Evolutionary conservation across 2,329 filamentous ascomycete species (phyloP).

Genomic region (Tolypocladium ovalisporum): DNA sequence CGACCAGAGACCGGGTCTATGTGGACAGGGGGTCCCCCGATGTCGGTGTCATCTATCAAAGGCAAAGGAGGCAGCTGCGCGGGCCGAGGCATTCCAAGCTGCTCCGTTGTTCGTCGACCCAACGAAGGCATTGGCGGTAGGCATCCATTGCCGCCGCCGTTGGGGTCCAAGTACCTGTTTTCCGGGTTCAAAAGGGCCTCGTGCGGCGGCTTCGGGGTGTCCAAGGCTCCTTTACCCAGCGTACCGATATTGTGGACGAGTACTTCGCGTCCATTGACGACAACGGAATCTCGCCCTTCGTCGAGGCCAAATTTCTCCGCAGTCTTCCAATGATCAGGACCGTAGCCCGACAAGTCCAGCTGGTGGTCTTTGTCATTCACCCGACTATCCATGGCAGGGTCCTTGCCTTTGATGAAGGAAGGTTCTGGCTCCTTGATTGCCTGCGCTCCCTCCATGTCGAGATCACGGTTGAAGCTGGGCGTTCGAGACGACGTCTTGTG

Average conservation of each 20-base stretch:
- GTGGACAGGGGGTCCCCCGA: constrained; percentile 59
- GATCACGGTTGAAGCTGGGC: constrained; percentile 63
- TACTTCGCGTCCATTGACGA: constrained; percentile 60
- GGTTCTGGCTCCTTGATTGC: constrained; percentile 20
- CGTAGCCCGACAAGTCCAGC: constrained; percentile 69
- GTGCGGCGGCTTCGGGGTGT: constrained; percentile 25
- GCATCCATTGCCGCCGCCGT: constrained; percentile 29
- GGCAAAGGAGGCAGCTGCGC: constrained; percentile 64
- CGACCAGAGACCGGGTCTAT: constrained; percentile 40
- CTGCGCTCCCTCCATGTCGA: constrained; percentile 34
- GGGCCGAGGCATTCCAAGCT: constrained; percentile 55
- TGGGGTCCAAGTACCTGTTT: constrained; percentile 19
- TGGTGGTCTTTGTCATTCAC: constrained; percentile 46
- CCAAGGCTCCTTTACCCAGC: constrained; percentile 52
- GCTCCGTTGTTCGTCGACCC: constrained; percentile 51
- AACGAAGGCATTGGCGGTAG: constrained; percentile 41
- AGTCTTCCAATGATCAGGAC: constrained; percentile 62
- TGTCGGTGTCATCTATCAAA: constrained; percentile 66
- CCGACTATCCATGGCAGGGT: not conserved
- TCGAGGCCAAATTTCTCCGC: constrained; percentile 50
- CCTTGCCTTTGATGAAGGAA: not conserved
- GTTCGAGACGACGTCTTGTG: constrained; percentile 10
- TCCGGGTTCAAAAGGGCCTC: constrained; percentile 13
- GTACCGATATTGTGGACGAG: constrained; percentile 52
- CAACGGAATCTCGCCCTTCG: constrained; percentile 58